phyloP scores from a whole-genome alignment of 257 asterid species.

The Salvia miltiorrhiza region DNA sequence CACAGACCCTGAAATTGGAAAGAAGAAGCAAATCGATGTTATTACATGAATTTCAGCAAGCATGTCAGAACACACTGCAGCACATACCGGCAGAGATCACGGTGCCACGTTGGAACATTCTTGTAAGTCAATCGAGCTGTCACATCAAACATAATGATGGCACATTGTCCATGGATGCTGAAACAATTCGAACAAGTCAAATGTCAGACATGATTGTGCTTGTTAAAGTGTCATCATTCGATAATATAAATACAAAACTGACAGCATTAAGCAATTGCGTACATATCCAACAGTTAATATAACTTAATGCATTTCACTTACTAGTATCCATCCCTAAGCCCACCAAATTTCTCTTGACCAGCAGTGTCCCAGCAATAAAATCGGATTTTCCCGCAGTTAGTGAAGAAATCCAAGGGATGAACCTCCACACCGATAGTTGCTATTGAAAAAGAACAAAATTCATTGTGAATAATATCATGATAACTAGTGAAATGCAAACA shows the following conservation, averaged over 20 bases:
- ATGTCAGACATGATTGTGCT: background rate
- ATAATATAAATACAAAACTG: background rate
- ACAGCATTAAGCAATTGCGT: background rate
- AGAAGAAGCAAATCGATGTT: background rate
- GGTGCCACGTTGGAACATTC: conserved; percentile 85
- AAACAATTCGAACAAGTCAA: conserved; percentile 6
- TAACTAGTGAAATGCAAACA: background rate
- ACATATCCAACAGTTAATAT: background rate
- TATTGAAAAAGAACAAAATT: conserved; percentile 1
- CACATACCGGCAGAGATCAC: conserved; percentile 73
- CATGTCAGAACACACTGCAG: background rate
- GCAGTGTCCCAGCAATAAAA: conserved; percentile 89
- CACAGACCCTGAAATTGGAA: conserved; percentile 50
- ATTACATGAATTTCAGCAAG: background rate
- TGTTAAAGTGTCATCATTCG: too few relatives aligned
- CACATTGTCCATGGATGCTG: conserved; percentile 87
- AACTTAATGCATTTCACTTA: conserved; percentile 31
- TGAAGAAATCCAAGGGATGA: conserved; percentile 75
- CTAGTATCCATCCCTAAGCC: conserved; percentile 84
- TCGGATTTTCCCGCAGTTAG: conserved; percentile 72
- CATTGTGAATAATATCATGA: too few relatives aligned
- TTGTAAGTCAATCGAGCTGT: conserved; percentile 80
- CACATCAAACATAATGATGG: conserved; percentile 79
- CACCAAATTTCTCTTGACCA: conserved; percentile 81
- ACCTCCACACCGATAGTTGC: conserved; percentile 86